These are phyloP conservation scores for Citrus glauca DNA, from an alignment of 345 rosid species.

Conservation along the genomic window DNA sequence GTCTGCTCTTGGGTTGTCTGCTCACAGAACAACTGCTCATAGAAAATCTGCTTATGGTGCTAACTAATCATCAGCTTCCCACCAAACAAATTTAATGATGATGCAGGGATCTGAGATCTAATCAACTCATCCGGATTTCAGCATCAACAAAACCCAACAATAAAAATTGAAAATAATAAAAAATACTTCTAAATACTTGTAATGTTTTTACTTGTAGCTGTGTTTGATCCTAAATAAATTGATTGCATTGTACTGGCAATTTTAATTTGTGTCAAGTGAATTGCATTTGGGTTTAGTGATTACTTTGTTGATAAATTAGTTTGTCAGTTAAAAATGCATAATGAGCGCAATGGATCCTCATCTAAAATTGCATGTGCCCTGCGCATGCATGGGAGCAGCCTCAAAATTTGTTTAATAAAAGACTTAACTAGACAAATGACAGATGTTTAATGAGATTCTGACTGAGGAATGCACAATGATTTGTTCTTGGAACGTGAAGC, in stretches of 20 bases:
- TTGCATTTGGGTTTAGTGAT: neutral
- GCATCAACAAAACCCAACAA: too few relatives aligned
- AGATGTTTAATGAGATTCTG: neutral
- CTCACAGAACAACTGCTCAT: too few relatives aligned
- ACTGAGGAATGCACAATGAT: neutral
- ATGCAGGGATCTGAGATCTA: too few relatives aligned
- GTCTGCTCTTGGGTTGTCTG: too few relatives aligned
- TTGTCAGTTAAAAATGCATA: neutral
- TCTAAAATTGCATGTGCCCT: neutral
- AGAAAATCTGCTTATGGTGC: too few relatives aligned
- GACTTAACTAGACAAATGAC: neutral
- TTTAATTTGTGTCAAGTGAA: neutral
- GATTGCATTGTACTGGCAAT: neutral
- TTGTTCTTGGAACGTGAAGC: constrained; percentile 88
- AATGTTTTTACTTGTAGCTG: neutral
- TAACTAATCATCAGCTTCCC: too few relatives aligned
- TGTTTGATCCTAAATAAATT: neutral
- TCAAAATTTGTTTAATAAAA: neutral
- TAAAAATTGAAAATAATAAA: neutral
- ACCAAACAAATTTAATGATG: too few relatives aligned
- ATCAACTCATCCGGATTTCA: too few relatives aligned
- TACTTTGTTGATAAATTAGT: neutral
- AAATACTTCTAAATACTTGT: neutral
- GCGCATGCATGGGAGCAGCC: neutral
- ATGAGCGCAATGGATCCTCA: neutral